Base-by-base conservation (phyloP, 2,329 filamentous ascomycete genomes). In the Cordyceps cicadae region DNA sequence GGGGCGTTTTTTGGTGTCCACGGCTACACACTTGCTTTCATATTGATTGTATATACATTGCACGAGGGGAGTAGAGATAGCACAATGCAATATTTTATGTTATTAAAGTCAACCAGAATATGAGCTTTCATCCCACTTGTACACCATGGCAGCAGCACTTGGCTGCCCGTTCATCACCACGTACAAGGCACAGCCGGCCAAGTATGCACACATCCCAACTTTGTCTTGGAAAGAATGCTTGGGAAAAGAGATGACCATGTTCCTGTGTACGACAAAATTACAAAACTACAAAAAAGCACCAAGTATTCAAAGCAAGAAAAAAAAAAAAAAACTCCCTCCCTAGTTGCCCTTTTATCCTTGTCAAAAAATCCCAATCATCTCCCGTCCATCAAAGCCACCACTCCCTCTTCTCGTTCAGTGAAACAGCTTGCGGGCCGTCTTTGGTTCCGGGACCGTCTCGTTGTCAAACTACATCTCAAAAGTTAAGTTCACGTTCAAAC, bases 391-490 rank as follows among this genome's bases (percentile, higher is more conserved):
- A 37, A 29, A 56, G 21, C 48, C n/a, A 7, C 17, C 45, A 14
- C 9, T 5, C 17, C 5, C 5, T 17, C 37, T 5, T 5, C n/a
- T 12, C 34, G 48, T 6, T 46, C 17, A 79, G 57, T 79, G 77
- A 64, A 79, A 80, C 14, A 78, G 63, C 17, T 67, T 66, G 8
- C 71, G 69, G 39, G 71, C 67, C 60, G 66, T 70, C 64, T 69
- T 72, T 17, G 67, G 67, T 60, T 72, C 72, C 24, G 70, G 70
- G 39, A 69, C 63, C 3, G 68, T 67, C 50, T 77, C 71, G 54
- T 76, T 74, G 67, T 80, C 77, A 67, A 76, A 75, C 75, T 78
- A 57, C 39, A 49, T 24, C 5, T 5, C 21, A 5, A 17, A 15
- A 29, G 39, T 61, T 51, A 63, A 34, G n/a, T n/a, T 15, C 24